A percentile compares a stretch with the other conserved stretches of the same genome.
Evolutionary conservation across 441 rosid genomes (phyloP).

Genomic region (Gossypium trilobum): DNA sequence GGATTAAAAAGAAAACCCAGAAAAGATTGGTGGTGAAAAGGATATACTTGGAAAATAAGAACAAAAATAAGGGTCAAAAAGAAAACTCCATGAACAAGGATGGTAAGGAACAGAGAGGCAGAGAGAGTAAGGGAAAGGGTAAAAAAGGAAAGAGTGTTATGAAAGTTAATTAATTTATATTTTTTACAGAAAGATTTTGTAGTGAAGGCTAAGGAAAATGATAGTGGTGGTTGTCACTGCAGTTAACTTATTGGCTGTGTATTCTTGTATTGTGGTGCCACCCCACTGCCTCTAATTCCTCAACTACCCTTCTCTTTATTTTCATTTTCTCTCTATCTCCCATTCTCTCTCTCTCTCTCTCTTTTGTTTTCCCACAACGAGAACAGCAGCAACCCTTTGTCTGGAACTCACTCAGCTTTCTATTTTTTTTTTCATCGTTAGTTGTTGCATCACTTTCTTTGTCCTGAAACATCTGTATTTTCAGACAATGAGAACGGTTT

Average conservation of each 20-base stretch:
- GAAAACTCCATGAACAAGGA: neutral
- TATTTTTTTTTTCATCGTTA: neutral
- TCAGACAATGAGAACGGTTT: constrained; percentile 36
- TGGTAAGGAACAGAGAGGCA: neutral
- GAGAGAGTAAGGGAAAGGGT: constrained; percentile 1
- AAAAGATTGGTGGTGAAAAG: neutral
- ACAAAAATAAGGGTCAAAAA: neutral
- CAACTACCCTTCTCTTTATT: constrained; percentile 36
- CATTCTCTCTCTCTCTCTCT: constrained; percentile 14
- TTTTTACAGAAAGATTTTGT: neutral
- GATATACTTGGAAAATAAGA: constrained; percentile 18
- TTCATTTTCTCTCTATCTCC: neutral
- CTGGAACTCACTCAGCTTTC: constrained; percentile 18
- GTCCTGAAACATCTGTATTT: constrained; percentile 25
- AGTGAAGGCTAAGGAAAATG: constrained; percentile 69
- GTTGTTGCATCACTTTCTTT: constrained; percentile 41
- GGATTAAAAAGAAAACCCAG: neutral
- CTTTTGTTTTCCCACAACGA: neutral
- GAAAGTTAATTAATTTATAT: constrained; percentile 27
- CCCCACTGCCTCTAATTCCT: constrained; percentile 28
- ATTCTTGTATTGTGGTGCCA: neutral
- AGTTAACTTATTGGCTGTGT: constrained; percentile 22
- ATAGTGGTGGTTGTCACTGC: constrained; percentile 45
- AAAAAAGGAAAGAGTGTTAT: constrained; percentile 45
- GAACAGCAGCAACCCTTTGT: constrained; percentile 21